A percentile compares a stretch with the other conserved stretches of the same genome.
These are phyloP conservation scores for Scheffersomyces ergatensis DNA, from an alignment of 805 yeast species.

Conservation along the genomic window DNA sequence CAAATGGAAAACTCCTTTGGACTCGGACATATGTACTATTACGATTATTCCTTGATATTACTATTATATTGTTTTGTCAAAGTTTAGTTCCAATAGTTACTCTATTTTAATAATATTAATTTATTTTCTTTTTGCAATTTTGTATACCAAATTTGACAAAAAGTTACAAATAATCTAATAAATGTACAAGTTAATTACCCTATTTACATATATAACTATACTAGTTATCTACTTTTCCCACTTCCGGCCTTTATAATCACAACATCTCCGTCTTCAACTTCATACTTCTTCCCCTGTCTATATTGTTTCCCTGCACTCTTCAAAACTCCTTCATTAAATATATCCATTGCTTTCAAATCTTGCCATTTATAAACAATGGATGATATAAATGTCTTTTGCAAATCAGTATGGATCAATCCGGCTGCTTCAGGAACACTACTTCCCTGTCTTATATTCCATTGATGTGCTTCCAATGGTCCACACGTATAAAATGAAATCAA, in stretches of 20 bases:
- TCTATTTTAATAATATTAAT: not conserved
- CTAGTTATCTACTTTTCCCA: conserved; percentile 39
- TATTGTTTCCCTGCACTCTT: conserved; percentile 58
- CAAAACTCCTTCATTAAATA: conserved; percentile 49
- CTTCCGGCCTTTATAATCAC: conserved; percentile 70
- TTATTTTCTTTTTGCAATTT: not conserved
- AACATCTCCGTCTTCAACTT: conserved; percentile 83
- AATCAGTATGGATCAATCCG: conserved; percentile 83
- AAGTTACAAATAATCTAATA: not conserved
- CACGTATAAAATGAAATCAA: conserved; percentile 85
- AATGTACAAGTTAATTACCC: not conserved
- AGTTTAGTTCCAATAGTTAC: no score
- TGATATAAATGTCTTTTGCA: conserved; percentile 75
- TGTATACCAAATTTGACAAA: not conserved
- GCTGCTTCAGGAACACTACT: conserved; percentile 87
- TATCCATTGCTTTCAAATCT: conserved; percentile 40
- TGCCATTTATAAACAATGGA: conserved; percentile 72
- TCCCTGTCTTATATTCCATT: conserved; percentile 81
- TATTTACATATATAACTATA: no score
- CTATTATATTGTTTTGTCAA: no score
- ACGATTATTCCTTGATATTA: no score
- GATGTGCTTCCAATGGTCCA: conserved; percentile 80
- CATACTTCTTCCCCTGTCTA: conserved; percentile 74
- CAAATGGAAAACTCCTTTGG: no score
- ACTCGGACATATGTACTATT: no score